A percentile compares a stretch with the other conserved stretches of the same genome.
Conservation (phyloP, 1,284 basidiomycete genomes). For the Marasmius tenuissimus region DNA sequence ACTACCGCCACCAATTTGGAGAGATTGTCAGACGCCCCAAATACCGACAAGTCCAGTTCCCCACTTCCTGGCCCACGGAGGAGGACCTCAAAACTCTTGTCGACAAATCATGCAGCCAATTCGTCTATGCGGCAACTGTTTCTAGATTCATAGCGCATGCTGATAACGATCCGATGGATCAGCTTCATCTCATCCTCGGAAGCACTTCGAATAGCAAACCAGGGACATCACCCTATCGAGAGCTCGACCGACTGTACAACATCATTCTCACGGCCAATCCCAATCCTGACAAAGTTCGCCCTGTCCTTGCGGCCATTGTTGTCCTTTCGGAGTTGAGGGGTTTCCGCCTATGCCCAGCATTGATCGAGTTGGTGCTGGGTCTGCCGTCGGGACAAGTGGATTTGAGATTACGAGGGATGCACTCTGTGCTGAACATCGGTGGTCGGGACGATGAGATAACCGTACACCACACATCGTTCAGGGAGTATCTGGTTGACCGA, state of each 20-base stretch:
- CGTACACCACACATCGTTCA: background rate
- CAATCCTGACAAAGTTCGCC: background rate
- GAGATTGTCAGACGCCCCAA: background rate
- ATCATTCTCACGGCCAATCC: slow-evolving; percentile 3
- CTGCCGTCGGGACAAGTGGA: background rate
- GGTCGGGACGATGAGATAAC: background rate
- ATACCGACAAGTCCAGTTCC: background rate
- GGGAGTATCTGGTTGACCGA: background rate
- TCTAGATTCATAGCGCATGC: slow-evolving; percentile 7
- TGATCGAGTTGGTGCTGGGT: background rate
- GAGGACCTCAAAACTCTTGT: slow-evolving; percentile 1
- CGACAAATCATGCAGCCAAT: slow-evolving; percentile 6
- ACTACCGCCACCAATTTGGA: background rate
- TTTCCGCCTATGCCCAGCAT: background rate
- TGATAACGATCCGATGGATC: background rate
- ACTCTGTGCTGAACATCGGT: background rate
- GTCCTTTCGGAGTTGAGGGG: background rate
- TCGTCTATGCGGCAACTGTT: slow-evolving; percentile 13
- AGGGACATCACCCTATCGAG: background rate
- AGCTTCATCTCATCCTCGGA: slow-evolving; percentile 2
- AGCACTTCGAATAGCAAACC: background rate
- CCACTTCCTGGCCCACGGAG: slow-evolving; percentile 8
- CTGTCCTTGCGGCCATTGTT: background rate
- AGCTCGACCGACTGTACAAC: slow-evolving; percentile 10
- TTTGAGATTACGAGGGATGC: background rate